Percentiles rank a stretch among this genome's conserved stretches.
Conservation (phyloP, 2,329 filamentous ascomycete genomes). For the Botrytis byssoidea region DNA sequence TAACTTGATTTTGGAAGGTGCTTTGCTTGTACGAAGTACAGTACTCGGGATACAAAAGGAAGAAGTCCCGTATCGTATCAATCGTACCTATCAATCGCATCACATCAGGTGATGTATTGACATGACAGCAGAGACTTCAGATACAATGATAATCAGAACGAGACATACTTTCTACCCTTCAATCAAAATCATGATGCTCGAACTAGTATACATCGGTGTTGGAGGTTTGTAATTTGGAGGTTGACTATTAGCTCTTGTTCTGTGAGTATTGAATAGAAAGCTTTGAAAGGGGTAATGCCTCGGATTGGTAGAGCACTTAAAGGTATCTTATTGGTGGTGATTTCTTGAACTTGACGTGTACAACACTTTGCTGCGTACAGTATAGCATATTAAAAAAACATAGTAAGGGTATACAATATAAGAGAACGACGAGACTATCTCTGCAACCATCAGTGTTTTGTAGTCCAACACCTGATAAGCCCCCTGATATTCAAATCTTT, state of each 20-base stretch:
- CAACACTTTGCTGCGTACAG: background rate
- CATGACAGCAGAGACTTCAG: background rate
- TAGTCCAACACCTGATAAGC: background rate
- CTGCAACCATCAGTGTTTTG: constrained; percentile 1
- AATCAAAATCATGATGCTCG: background rate
- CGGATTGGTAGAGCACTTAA: background rate
- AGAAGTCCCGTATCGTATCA: background rate
- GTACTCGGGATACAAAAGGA: background rate
- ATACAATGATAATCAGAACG: background rate
- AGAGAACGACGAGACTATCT: constrained; percentile 6
- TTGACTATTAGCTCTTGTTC: background rate
- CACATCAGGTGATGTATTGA: background rate
- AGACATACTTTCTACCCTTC: background rate
- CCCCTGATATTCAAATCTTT: background rate
- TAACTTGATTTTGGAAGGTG: constrained; percentile 8
- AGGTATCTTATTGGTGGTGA: constrained; percentile 7
- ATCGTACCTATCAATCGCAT: background rate
- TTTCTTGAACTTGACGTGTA: background rate
- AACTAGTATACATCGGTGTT: background rate
- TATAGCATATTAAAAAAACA: constrained; percentile 15
- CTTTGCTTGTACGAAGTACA: background rate
- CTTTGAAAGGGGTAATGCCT: background rate
- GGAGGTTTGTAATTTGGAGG: background rate
- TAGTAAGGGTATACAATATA: constrained; percentile 20
- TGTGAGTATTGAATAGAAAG: background rate